Conservation (phyloP, 805 yeast genomes). For the Saturnispora ahearnii region DNA sequence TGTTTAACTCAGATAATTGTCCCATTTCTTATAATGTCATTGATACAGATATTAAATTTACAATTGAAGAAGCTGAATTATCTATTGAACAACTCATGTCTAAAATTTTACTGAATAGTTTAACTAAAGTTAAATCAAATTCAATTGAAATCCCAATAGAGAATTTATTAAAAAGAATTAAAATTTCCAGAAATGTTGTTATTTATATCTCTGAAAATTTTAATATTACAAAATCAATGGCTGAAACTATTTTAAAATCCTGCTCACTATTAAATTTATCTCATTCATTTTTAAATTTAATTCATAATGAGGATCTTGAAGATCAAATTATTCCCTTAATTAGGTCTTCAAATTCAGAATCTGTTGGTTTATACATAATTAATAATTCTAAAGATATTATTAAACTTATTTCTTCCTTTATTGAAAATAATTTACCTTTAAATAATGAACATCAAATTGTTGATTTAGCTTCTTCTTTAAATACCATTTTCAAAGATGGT, state of each 20-base stretch:
- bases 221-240: not conserved
- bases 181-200: constrained; percentile 17
- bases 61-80: constrained; percentile 35
- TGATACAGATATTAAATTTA: constrained; percentile 33
- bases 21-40: constrained; percentile 19
- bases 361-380: not conserved
- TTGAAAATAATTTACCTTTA: not conserved
- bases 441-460: constrained; percentile 5
- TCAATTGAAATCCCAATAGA: constrained; percentile 32
- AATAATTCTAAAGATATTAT: constrained; percentile 2
- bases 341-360: not conserved
- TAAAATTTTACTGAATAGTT: constrained; percentile 50
- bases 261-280: constrained; percentile 17
- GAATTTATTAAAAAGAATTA: constrained; percentile 42
- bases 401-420: constrained; percentile 5
- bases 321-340: constrained; percentile 1
- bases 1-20: constrained; percentile 33
- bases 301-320: not conserved
- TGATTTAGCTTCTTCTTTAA: constrained; percentile 7
- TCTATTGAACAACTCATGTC: constrained; percentile 44
- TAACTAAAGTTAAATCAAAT: constrained; percentile 44
- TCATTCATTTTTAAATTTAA: constrained; percentile 11
- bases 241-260: constrained; percentile 10
- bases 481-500: constrained; percentile 6
- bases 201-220: constrained; percentile 19